Evolutionary conservation across 805 yeast genomes (phyloP).

Genomic region (Hanseniaspora valbyensis): DNA sequence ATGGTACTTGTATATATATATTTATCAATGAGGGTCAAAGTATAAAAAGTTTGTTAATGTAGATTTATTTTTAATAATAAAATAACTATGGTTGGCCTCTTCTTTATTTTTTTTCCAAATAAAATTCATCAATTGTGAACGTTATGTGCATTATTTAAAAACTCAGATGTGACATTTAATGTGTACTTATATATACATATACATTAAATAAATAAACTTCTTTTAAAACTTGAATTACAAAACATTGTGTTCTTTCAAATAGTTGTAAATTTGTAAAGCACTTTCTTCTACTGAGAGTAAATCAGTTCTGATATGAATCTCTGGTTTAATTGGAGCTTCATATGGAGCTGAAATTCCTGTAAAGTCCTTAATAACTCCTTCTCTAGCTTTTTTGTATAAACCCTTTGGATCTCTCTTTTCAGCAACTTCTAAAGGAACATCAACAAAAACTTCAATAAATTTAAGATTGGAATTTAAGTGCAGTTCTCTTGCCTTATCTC

Average conservation of each 20-base stretch:
- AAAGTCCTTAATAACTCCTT: conserved; percentile 85
- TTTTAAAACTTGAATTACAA: background rate
- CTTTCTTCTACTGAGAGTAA: conserved; percentile 66
- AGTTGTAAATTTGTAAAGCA: conserved; percentile 59
- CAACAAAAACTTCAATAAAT: conserved; percentile 82
- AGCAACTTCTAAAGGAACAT: conserved; percentile 88
- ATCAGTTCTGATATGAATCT: conserved; percentile 68
- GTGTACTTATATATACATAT: too few relatives aligned
- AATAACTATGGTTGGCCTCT: too few relatives aligned
- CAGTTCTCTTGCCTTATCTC: conserved; percentile 73
- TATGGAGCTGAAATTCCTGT: conserved; percentile 95
- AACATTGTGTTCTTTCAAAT: conserved; percentile 43
- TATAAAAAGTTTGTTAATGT: too few relatives aligned
- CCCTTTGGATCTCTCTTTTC: conserved; percentile 98
- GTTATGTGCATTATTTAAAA: too few relatives aligned
- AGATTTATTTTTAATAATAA: too few relatives aligned
- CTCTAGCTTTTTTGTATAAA: conserved; percentile 89
- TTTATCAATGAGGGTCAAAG: too few relatives aligned
- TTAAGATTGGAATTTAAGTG: conserved; percentile 68
- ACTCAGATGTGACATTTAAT: too few relatives aligned
- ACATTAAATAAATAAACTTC: too few relatives aligned
- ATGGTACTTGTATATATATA: too few relatives aligned
- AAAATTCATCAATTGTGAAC: too few relatives aligned
- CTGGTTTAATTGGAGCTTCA: conserved; percentile 81
- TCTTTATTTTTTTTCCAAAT: too few relatives aligned